Conservation (phyloP, 2,329 filamentous ascomycete species). For the Juglanconis oblonga region DNA sequence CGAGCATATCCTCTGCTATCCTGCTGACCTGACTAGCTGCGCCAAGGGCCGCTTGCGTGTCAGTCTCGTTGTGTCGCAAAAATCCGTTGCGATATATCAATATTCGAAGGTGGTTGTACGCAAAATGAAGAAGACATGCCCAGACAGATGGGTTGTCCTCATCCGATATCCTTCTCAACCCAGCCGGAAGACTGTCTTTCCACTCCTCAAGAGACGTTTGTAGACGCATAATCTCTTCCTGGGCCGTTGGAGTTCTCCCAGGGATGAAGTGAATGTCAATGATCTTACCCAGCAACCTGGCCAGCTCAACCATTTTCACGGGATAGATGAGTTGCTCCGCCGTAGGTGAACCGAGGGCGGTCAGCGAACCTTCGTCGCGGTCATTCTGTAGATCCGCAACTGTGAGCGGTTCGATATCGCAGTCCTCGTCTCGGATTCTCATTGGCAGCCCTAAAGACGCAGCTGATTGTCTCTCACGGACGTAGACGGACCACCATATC, state of each 20-base stretch:
- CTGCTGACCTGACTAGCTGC: slow-evolving; percentile 35
- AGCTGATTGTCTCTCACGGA: slow-evolving; percentile 35
- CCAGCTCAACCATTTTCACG: slow-evolving; percentile 37
- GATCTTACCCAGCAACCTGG: slow-evolving; percentile 29
- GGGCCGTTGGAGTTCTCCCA: slow-evolving; percentile 27
- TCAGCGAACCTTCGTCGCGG: slow-evolving; percentile 20
- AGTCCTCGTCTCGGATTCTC: slow-evolving; percentile 36
- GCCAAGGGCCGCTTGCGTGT: slow-evolving; percentile 28
- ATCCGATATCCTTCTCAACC: slow-evolving; percentile 28
- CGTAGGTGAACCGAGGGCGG: slow-evolving; percentile 28
- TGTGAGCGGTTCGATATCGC: slow-evolving; percentile 34
- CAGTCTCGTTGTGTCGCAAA: slow-evolving; percentile 26
- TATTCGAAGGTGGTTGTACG: slow-evolving; percentile 36
- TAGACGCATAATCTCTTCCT: slow-evolving; percentile 27
- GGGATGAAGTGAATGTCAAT: slow-evolving; percentile 36
- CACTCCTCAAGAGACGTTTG: slow-evolving; percentile 31
- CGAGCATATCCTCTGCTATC: slow-evolving; percentile 37
- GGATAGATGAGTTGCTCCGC: slow-evolving; percentile 33
- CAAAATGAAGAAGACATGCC: slow-evolving; percentile 35
- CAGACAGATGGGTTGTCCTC: slow-evolving; percentile 33
- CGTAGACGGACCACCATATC: slow-evolving; percentile 21
- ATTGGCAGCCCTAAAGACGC: slow-evolving; percentile 35
- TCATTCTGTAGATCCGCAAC: slow-evolving; percentile 31
- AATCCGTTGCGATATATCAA: slow-evolving; percentile 35
- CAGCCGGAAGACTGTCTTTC: slow-evolving; percentile 31